A percentile compares a stretch with the other conserved stretches of the same genome.
phyloP scores from a whole-genome alignment of 2,329 filamentous ascomycete genomes.

The Colletotrichum sp. region DNA sequence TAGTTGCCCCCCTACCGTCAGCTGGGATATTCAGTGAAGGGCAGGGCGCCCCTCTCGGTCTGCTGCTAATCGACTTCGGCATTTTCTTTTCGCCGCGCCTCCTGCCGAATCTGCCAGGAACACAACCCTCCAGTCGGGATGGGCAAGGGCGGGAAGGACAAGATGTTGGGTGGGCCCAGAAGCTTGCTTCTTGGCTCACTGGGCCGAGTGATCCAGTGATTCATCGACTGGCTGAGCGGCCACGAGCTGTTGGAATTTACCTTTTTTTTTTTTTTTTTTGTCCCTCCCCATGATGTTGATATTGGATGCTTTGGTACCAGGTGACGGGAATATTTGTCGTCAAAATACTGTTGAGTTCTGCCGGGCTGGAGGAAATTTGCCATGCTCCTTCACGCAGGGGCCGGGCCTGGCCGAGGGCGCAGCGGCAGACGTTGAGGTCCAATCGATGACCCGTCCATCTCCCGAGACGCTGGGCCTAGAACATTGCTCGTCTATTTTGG shows the following conservation, averaged over 20 bases:
- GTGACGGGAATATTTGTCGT: not conserved
- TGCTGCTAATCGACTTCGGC: not conserved
- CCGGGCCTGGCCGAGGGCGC: not conserved
- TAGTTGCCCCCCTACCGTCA: not conserved
- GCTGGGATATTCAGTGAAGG: not conserved
- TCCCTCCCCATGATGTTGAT: not conserved
- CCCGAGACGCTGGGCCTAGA: not conserved
- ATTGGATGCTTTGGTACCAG: not conserved
- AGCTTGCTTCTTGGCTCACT: not conserved
- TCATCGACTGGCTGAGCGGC: not conserved
- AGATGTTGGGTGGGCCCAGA: not conserved
- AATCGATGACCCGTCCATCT: not conserved
- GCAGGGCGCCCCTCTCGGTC: not conserved
- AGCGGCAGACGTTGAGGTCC: not conserved
- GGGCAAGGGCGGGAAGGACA: not conserved
- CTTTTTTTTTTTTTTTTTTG: not conserved
- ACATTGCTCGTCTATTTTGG: not conserved
- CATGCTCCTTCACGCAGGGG: not conserved
- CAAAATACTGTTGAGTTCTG: not conserved
- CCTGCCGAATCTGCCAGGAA: constrained; percentile 5
- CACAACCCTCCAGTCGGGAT: not conserved
- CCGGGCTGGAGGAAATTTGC: not conserved
- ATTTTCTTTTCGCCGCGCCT: not conserved
- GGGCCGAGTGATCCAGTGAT: not conserved
- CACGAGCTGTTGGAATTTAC: not conserved